These are phyloP conservation scores for Rhodosporidiobolus sp. DNA, from an alignment of 768 basidiomycete genomes.

Conservation along the genomic window DNA sequence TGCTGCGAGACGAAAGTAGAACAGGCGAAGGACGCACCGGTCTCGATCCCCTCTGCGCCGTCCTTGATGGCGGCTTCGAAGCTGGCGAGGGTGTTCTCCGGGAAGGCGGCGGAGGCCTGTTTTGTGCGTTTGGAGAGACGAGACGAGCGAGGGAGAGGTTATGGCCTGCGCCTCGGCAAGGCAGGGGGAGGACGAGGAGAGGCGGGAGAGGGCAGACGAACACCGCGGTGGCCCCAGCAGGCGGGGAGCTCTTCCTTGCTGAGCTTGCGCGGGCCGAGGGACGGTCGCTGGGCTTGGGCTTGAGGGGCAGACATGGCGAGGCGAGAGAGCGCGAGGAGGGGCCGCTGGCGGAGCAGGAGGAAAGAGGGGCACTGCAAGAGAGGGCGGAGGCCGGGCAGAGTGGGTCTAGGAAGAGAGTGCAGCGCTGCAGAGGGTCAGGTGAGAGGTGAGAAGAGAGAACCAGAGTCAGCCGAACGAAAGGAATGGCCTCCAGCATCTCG, in stretches of 20 bases:
- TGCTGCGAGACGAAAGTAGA: neutral
- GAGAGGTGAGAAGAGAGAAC: no score
- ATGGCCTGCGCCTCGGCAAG: neutral
- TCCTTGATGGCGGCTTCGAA: slow-evolving; percentile 93
- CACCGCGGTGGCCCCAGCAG: slow-evolving; percentile 76
- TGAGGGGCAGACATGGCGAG: neutral
- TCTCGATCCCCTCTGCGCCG: slow-evolving; percentile 95
- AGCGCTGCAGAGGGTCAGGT: no score
- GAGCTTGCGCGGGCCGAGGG: neutral
- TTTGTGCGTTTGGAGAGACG: neutral
- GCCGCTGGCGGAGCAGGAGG: no score
- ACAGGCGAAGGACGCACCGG: slow-evolving; percentile 57
- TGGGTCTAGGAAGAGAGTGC: no score
- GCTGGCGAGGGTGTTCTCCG: slow-evolving; percentile 92
- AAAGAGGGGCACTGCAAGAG: neutral
- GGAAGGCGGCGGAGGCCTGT: slow-evolving; percentile 78
- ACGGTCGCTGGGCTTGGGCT: neutral
- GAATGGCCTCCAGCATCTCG: no score
- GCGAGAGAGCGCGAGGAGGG: no score
- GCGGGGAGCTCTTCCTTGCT: slow-evolving; percentile 53
- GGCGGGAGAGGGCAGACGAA: slow-evolving; percentile 40
- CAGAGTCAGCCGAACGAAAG: no score
- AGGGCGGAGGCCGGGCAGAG: no score
- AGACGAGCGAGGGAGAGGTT: no score
- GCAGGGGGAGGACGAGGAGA: neutral